Conservation (phyloP, 2,329 filamentous ascomycete genomes). For the Penicillium griseofulvum region DNA sequence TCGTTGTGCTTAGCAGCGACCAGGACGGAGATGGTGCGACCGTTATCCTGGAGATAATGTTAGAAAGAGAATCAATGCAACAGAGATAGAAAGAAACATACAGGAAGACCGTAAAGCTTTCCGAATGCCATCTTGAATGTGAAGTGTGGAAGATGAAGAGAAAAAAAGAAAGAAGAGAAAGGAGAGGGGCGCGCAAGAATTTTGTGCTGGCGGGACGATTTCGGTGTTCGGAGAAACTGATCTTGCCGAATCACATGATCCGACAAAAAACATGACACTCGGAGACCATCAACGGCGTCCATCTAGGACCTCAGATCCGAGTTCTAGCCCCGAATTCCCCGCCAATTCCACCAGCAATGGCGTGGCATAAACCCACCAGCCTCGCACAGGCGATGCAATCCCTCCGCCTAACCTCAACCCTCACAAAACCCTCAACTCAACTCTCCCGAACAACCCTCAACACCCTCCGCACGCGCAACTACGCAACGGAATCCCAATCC, state of each 20-base stretch:
- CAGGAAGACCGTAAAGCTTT: conserved; percentile 88
- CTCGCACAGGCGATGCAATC: conserved; percentile 36
- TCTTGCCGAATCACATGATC: conserved; percentile 21
- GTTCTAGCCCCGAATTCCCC: neutral
- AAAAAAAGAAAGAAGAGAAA: conserved; percentile 9
- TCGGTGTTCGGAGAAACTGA: conserved; percentile 20
- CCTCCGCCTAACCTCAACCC: conserved; percentile 27
- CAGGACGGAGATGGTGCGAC: conserved; percentile 82
- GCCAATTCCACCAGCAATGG: conserved; percentile 29
- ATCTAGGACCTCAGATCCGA: conserved; percentile 1
- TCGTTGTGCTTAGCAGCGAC: conserved; percentile 97
- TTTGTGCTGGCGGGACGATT: conserved; percentile 19
- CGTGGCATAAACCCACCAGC: conserved; percentile 38
- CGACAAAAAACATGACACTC: conserved; percentile 22
- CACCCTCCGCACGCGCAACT: conserved; percentile 23
- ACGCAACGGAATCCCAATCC: conserved; percentile 28
- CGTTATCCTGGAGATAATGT: conserved; percentile 65
- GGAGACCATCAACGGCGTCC: conserved; percentile 4
- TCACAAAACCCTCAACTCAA: conserved; percentile 25
- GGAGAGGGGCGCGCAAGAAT: conserved; percentile 24
- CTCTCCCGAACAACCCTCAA: conserved; percentile 45
- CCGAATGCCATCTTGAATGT: conserved; percentile 82
- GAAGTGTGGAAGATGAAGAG: conserved; percentile 10
- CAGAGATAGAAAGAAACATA: conserved; percentile 46
- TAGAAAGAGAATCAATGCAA: neutral